Base-by-base conservation (phyloP, 2,329 filamentous ascomycete genomes). In the Nothophaeocryptopus gaeumannii region DNA sequence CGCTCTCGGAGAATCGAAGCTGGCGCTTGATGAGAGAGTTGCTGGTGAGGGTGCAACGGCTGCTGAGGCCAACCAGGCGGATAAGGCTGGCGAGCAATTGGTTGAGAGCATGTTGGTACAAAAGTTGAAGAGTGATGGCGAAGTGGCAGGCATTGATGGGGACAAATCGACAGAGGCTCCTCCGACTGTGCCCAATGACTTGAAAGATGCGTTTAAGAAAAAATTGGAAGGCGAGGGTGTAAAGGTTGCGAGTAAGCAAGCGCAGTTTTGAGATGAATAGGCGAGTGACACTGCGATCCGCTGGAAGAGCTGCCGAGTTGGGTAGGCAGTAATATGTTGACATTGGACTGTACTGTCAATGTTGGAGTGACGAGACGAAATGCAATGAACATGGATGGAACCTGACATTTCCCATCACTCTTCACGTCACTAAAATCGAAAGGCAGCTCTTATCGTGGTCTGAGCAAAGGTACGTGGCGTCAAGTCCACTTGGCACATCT, bases 1-100 rank as follows among this genome's bases (percentile, higher is more conserved):
- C 70, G 86, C 87, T 39, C 82, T 96, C 0, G 95, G 93, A 34
- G 82, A 92, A 71, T 95, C 90, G 62, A 99, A 99, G 75, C 78
- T 99, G 50, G 88, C 89, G 63, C 81, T 99, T 20, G 93, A 96
- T 66, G 82, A 85, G 54, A 77, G 84, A 51, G 83, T 89, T 26
- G 80, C 81, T 7, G 85, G 83, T 1, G 81, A 80, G 12, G 81
- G 79, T 20, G 54, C 62, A 12, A 64, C 54, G 29, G 63, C 56
- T 0, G 54, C 59, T 1, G 70, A 69, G 36, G 52, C 52, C 20
- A 68, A 68, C 26, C 75, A 79, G 56, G 73, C 72, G 30, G 75
- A 75, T 43, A 77, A 65, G 53, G 60, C 55, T 8, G 60, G 60
- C 15, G 59, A 63, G 39, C 59, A 63, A 45, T 50, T 71, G 59